A percentile compares a stretch with the other conserved stretches of the same genome.
phyloP scores from a whole-genome alignment of 2,329 filamentous ascomycete species.

The Ophiostoma sp. region DNA sequence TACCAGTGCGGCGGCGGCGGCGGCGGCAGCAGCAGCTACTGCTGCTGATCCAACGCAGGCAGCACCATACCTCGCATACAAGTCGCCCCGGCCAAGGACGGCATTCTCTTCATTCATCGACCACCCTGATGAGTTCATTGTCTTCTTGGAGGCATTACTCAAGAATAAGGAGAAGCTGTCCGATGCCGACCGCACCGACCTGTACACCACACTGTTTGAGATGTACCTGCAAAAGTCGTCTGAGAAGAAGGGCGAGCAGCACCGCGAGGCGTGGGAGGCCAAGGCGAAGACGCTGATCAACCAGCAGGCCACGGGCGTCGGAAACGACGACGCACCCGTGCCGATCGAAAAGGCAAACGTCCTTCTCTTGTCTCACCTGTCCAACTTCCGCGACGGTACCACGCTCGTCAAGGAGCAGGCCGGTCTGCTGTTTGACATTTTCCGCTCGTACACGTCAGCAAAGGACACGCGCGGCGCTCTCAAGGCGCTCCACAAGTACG shows the following conservation, averaged over 20 bases:
- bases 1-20: neutral
- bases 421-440: slow-evolving; percentile 87
- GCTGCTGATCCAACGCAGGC: neutral
- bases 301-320: slow-evolving; percentile 43
- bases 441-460: slow-evolving; percentile 88
- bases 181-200: slow-evolving; percentile 70
- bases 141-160: slow-evolving; percentile 85
- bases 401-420: slow-evolving; percentile 91
- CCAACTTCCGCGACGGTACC: slow-evolving; percentile 83
- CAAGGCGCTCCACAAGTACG: slow-evolving; percentile 84
- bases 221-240: slow-evolving; percentile 93
- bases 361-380: slow-evolving; percentile 83
- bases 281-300: slow-evolving; percentile 82
- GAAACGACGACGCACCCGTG: slow-evolving; percentile 42
- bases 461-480: slow-evolving; percentile 89
- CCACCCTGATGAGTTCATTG: slow-evolving; percentile 83
- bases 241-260: slow-evolving; percentile 58
- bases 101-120: slow-evolving; percentile 97
- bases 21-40: neutral
- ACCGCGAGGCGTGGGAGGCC: slow-evolving; percentile 76
- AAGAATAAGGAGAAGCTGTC: slow-evolving; percentile 58
- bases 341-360: slow-evolving; percentile 95
- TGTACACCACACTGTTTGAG: slow-evolving; percentile 93
- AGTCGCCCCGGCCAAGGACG: slow-evolving; percentile 72
- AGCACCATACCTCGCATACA: slow-evolving; percentile 52